Conservation (phyloP, 2,329 filamentous ascomycete genomes). For the Paecilomyces sp. region DNA sequence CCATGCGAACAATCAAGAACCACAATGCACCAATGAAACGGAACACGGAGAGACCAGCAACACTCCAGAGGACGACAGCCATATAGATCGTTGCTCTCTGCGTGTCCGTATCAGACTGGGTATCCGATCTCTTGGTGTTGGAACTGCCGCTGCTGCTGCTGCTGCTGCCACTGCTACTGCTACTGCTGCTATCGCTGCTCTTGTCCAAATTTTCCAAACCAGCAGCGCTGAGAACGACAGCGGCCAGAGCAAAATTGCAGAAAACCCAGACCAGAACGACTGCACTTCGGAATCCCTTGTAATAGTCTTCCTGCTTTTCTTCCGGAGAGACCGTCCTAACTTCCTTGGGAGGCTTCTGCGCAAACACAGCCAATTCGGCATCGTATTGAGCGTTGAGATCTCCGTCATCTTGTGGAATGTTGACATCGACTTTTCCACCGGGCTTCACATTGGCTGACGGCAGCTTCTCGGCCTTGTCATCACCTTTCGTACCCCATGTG, state of each 20-base stretch:
- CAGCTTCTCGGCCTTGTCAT: conserved; percentile 89
- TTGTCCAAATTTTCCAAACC: conserved; percentile 64
- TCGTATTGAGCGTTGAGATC: conserved; percentile 96
- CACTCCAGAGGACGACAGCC: conserved; percentile 79
- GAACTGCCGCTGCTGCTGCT: neutral
- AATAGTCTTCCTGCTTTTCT: conserved; percentile 96
- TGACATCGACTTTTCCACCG: conserved; percentile 88
- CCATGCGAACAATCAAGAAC: conserved; percentile 86
- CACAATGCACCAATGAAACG: conserved; percentile 83
- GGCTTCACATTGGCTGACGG: conserved; percentile 85
- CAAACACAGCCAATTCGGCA: conserved; percentile 68
- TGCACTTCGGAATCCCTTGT: conserved; percentile 86
- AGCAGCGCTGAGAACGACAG: conserved; percentile 77
- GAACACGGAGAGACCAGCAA: conserved; percentile 75
- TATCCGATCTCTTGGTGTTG: neutral
- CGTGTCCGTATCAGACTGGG: conserved; percentile 33
- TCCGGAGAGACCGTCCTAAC: conserved; percentile 41
- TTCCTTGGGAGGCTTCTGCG: conserved; percentile 65
- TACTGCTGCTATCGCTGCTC: conserved; percentile 14
- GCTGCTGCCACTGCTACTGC: neutral
- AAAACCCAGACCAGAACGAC: conserved; percentile 97
- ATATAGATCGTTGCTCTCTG: conserved; percentile 73
- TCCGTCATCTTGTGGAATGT: conserved; percentile 78
- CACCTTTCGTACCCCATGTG: conserved; percentile 96
- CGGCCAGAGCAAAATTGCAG: conserved; percentile 81